A percentile compares a stretch with the other conserved stretches of the same genome.
These are phyloP conservation scores for Elaeagnus macrophylla DNA, from an alignment of 306 rosid species.

Conservation along the genomic window DNA sequence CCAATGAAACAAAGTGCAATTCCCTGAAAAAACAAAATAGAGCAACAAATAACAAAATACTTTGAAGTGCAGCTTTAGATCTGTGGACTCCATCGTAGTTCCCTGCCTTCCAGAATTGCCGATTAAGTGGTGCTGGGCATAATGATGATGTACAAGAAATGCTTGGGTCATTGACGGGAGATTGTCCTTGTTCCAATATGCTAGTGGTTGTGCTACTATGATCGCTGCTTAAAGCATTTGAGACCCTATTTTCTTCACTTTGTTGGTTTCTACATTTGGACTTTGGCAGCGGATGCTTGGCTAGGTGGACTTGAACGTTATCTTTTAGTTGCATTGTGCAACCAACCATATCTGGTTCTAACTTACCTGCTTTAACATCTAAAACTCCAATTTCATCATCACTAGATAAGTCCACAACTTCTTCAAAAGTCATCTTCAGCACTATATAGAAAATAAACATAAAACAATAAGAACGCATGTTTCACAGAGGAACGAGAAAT, in stretches of 20 bases:
- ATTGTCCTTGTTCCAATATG: conserved; percentile 55
- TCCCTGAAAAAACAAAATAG: neutral
- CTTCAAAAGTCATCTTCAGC: conserved; percentile 39
- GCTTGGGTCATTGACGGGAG: conserved; percentile 52
- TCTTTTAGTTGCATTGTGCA: conserved; percentile 14
- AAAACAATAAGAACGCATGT: conserved; percentile 7
- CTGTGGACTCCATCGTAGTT: conserved; percentile 40
- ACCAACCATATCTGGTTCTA: conserved; percentile 30
- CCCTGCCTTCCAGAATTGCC: conserved; percentile 97
- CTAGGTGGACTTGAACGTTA: conserved; percentile 10
- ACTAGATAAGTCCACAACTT: conserved; percentile 65
- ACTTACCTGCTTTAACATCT: conserved; percentile 36
- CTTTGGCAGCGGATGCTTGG: conserved; percentile 20
- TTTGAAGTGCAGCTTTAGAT: conserved; percentile 48
- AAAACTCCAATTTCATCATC: conserved; percentile 50
- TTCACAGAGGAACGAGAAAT: neutral
- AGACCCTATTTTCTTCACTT: conserved; percentile 41
- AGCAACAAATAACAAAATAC: conserved; percentile 32
- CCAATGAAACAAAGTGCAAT: neutral
- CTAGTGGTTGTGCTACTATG: conserved; percentile 49
- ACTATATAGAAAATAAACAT: conserved; percentile 25
- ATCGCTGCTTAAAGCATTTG: conserved; percentile 47
- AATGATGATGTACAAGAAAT: conserved; percentile 42
- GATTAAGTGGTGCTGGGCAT: conserved; percentile 56
- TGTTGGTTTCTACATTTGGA: conserved; percentile 20